A percentile compares a stretch with the other conserved stretches of the same genome.
Conservation (phyloP, 805 yeast genomes). For the Spathaspora boniae region DNA sequence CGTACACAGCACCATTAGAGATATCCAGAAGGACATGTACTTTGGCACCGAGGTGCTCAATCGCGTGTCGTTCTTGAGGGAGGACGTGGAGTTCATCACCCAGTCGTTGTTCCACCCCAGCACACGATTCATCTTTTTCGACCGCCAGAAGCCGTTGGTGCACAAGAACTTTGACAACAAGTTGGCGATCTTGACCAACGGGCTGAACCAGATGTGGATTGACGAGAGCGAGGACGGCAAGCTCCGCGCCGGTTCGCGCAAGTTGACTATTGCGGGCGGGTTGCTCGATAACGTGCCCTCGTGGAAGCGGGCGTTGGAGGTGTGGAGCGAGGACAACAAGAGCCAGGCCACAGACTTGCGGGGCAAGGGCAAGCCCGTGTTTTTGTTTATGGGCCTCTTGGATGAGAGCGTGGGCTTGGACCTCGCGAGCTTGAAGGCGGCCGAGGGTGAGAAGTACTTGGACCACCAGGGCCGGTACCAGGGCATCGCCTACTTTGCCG, state of each 20-base stretch:
- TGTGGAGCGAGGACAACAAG: conserved; percentile 32
- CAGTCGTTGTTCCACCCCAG: conserved; percentile 42
- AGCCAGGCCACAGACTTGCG: conserved; percentile 39
- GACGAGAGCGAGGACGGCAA: not conserved
- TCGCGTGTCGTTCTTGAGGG: conserved; percentile 62
- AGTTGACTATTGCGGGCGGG: conserved; percentile 3
- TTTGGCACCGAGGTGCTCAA: conserved; percentile 55
- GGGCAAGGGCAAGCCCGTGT: conserved; percentile 30
- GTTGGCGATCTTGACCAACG: conserved; percentile 35
- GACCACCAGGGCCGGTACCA: conserved; percentile 46
- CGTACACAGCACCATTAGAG: conserved; percentile 5
- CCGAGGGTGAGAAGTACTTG: conserved; percentile 30
- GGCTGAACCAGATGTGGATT: conserved; percentile 25
- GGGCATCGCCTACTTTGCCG: conserved; percentile 64
- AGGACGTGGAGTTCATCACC: conserved; percentile 49
- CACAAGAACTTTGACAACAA: conserved; percentile 25
- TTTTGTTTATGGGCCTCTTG: conserved; percentile 44
- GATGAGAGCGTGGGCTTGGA: conserved; percentile 44
- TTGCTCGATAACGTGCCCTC: conserved; percentile 2
- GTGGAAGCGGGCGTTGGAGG: conserved; percentile 14
- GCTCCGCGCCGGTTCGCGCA: conserved; percentile 7
- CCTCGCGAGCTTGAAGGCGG: conserved; percentile 25
- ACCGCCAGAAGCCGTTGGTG: conserved; percentile 28
- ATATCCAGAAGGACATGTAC: conserved; percentile 21
- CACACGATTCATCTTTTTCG: conserved; percentile 48